Evolutionary conservation across 305 asterid species (phyloP).

Genomic region (Fraxinus sp.): DNA sequence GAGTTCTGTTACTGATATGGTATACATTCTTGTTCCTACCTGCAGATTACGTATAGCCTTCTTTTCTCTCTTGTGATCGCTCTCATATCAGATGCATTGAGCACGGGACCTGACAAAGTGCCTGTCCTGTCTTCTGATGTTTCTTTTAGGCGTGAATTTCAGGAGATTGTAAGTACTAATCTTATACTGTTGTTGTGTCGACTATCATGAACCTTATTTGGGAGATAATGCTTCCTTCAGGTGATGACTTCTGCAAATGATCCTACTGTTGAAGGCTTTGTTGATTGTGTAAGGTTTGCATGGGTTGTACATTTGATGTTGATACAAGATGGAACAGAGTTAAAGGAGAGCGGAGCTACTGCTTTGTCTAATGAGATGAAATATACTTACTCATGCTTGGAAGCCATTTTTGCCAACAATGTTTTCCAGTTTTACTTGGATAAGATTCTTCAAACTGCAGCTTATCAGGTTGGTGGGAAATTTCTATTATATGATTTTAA

Average conservation of each 20-base stretch:
- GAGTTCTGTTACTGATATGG: conserved; percentile 22
- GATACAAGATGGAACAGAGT: conserved; percentile 65
- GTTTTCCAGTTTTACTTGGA: conserved; percentile 86
- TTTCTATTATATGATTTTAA: background rate
- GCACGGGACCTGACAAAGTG: conserved; percentile 57
- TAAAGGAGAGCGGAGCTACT: conserved; percentile 48
- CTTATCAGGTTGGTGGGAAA: conserved; percentile 68
- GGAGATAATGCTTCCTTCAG: conserved; percentile 42
- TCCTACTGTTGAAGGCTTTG: conserved; percentile 78
- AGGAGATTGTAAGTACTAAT: conserved; percentile 66
- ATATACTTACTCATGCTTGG: conserved; percentile 66
- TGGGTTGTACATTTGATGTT: conserved; percentile 91
- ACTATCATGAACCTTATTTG: conserved; percentile 26
- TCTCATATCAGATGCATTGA: conserved; percentile 88
- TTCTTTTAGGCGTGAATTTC: conserved; percentile 77
- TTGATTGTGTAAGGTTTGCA: conserved; percentile 84
- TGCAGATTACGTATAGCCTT: conserved; percentile 88
- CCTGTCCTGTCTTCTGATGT: conserved; percentile 69
- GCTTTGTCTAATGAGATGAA: conserved; percentile 48
- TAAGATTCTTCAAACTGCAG: conserved; percentile 78
- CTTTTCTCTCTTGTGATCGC: conserved; percentile 84
- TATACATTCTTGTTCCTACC: conserved; percentile 13
- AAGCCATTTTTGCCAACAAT: conserved; percentile 69
- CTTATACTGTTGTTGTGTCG: background rate
- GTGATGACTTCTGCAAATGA: conserved; percentile 76